These are phyloP conservation scores for Leucogyrophana mollusca DNA, from an alignment of 768 basidiomycete species.

Conservation along the genomic window DNA sequence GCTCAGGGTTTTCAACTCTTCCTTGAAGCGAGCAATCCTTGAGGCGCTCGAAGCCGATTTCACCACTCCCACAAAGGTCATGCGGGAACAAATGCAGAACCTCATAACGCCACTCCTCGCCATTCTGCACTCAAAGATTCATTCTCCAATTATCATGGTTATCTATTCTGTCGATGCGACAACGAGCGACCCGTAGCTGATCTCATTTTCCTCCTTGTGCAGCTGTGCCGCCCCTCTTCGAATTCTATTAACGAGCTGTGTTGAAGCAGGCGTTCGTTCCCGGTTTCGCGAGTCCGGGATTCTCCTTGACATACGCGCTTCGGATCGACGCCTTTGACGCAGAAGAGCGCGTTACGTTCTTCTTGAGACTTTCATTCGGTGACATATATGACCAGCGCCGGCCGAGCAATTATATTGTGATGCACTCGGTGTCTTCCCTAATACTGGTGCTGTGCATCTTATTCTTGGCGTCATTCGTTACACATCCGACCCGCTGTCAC, in stretches of 20 bases:
- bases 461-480: slow-evolving; percentile 16
- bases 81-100: slow-evolving; percentile 27
- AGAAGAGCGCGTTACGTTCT: slow-evolving; percentile 19
- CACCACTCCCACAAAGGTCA: too few species aligned
- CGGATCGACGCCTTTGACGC: slow-evolving; percentile 19
- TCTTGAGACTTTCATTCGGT: slow-evolving; percentile 16
- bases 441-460: slow-evolving; percentile 13
- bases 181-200: slow-evolving; percentile 22
- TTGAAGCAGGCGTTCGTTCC: slow-evolving; percentile 13
- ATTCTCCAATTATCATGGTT: slow-evolving; percentile 16
- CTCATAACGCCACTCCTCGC: slow-evolving; percentile 19
- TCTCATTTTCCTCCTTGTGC: slow-evolving; percentile 20
- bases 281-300: slow-evolving; percentile 14
- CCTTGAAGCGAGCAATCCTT: slow-evolving; percentile 18
- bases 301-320: slow-evolving; percentile 7
- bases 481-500: slow-evolving; percentile 11
- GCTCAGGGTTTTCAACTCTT: slow-evolving; percentile 19
- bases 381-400: slow-evolving; percentile 11
- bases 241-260: slow-evolving; percentile 22
- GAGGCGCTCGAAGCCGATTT: slow-evolving; percentile 21
- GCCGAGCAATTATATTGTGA: slow-evolving; percentile 15
- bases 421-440: slow-evolving; percentile 12
- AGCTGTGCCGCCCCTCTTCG: slow-evolving; percentile 16
- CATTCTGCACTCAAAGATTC: slow-evolving; percentile 4
- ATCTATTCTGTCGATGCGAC: slow-evolving; percentile 26